Conservation (phyloP, 1,284 basidiomycete genomes). For the Amylostereum chailletii region DNA sequence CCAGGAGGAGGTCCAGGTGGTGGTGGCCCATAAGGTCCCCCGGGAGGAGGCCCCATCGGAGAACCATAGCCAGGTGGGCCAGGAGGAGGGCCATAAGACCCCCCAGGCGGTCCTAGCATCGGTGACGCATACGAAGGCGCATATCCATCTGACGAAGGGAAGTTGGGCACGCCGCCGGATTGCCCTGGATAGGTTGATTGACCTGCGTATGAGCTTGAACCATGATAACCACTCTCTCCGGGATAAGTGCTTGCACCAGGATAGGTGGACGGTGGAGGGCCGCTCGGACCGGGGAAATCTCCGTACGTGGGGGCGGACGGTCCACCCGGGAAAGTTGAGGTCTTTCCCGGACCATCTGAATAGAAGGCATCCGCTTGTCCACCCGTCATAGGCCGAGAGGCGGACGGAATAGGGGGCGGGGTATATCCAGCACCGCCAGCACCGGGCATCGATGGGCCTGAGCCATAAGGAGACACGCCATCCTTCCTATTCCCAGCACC, state of each 20-base stretch:
- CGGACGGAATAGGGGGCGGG: background rate
- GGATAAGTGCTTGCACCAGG: conserved; percentile 4
- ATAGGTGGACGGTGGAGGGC: background rate
- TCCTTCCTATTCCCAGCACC: background rate
- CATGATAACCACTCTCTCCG: background rate
- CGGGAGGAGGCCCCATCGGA: background rate
- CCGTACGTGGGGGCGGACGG: background rate
- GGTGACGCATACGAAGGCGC: background rate
- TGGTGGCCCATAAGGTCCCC: background rate
- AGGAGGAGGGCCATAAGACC: background rate
- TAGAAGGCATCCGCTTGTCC: background rate
- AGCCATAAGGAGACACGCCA: background rate
- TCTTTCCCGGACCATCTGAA: background rate
- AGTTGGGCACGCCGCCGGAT: background rate
- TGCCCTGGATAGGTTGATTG: conserved; percentile 8
- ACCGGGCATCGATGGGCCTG: background rate
- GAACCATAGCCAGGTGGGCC: background rate
- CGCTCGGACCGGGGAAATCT: background rate
- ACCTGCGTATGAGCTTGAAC: conserved; percentile 7
- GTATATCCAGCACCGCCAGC: background rate
- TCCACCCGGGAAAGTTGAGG: background rate
- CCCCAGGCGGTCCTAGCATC: background rate
- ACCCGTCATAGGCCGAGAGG: background rate
- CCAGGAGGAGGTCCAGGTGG: background rate
- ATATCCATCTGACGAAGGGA: background rate